Evolutionary conservation across 148 eudicot species (phyloP).

Genomic region (Diospyros kaki): DNA sequence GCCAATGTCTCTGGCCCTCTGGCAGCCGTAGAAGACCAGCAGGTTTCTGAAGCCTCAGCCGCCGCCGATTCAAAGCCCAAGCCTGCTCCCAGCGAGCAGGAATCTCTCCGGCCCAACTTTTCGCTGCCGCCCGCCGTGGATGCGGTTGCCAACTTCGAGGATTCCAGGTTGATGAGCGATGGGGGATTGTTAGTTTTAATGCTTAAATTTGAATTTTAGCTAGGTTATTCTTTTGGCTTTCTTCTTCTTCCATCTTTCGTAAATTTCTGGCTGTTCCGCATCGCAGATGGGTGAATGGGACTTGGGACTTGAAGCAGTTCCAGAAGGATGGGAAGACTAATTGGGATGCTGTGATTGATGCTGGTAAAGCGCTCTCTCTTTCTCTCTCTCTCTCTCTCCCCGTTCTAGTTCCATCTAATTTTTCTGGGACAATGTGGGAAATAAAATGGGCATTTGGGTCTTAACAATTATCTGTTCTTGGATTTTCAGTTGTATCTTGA

Average conservation of each 20-base stretch:
- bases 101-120: conserved; percentile 31
- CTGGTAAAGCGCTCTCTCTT: conserved; percentile 42
- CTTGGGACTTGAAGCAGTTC: conserved; percentile 85
- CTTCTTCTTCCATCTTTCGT: too few relatives aligned
- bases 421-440: too few relatives aligned
- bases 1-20: conserved; percentile 52
- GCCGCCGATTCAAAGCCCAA: conserved; percentile 5
- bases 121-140: conserved; percentile 15
- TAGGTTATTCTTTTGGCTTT: too few relatives aligned
- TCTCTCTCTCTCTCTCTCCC: neutral
- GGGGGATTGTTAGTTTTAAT: too few relatives aligned
- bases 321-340: conserved; percentile 58
- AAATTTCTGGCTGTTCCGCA: too few relatives aligned
- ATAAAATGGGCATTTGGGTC: neutral
- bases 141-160: conserved; percentile 25
- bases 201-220: too few relatives aligned
- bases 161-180: conserved; percentile 62
- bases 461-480: neutral
- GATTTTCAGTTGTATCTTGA: neutral
- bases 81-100: conserved; percentile 21
- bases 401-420: neutral
- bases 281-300: conserved; percentile 66
- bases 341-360: conserved; percentile 98
- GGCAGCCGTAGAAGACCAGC: conserved; percentile 27
- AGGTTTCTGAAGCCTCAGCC: conserved; percentile 28